Percentiles rank a stretch among this genome's conserved stretches.
Conservation (phyloP, 1,139 yeast genomes). For the Protomyces macrosporus region DNA sequence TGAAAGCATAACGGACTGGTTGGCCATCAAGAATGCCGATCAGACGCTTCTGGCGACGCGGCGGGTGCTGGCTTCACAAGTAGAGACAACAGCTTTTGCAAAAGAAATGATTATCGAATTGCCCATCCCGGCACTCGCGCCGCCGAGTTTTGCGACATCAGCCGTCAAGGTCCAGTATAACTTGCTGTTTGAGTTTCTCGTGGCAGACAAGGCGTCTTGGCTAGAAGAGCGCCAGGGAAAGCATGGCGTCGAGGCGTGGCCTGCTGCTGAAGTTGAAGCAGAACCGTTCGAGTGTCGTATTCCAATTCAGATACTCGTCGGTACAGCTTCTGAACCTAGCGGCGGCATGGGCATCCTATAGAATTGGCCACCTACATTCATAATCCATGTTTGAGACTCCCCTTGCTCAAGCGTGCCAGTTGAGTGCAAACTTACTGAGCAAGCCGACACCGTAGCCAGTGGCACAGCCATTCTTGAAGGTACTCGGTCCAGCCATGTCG, state of each 20-base stretch:
- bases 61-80: background rate
- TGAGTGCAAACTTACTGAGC: constrained; percentile 1
- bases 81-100: background rate
- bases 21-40: constrained; percentile 2
- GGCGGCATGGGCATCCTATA: background rate
- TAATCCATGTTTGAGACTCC: background rate
- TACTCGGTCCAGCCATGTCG: constrained; percentile 21
- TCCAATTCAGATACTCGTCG: background rate
- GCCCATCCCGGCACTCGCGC: constrained; percentile 1
- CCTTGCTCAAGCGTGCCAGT: background rate
- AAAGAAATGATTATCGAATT: background rate
- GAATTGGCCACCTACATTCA: background rate
- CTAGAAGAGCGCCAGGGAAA: constrained; percentile 1
- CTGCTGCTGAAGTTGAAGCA: background rate
- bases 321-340: background rate
- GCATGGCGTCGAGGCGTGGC: constrained; percentile 10
- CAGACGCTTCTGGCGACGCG: background rate
- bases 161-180: background rate
- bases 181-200: constrained; percentile 1
- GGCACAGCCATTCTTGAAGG: background rate
- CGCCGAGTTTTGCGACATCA: constrained; percentile 2
- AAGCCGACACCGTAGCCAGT: constrained; percentile 16
- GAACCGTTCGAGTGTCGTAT: constrained; percentile 16
- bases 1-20: background rate
- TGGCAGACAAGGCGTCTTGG: background rate